Percentiles rank a stretch among this genome's conserved stretches.
Conservation (phyloP, 306 rosid species). For the Dalbergia oliveri region DNA sequence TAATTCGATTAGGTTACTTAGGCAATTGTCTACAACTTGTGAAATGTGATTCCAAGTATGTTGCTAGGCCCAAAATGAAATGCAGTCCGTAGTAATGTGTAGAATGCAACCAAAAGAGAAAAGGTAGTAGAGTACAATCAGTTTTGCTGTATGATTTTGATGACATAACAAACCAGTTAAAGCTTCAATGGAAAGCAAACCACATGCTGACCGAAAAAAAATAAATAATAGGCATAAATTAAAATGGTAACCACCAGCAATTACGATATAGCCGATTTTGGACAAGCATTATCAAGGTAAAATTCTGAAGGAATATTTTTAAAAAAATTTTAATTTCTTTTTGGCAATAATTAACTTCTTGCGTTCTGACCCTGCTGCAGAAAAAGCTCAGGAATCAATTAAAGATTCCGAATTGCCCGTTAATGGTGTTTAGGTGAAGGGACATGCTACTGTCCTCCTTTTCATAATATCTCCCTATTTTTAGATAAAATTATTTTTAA, state of each 20-base stretch:
- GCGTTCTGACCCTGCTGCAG: background rate
- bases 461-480: no score
- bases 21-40: background rate
- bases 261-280: background rate
- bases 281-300: background rate
- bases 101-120: background rate
- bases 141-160: background rate
- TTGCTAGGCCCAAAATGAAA: background rate
- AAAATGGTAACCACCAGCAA: background rate
- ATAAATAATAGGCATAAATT: background rate
- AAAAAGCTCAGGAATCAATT: conserved; percentile 1
- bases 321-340: no score
- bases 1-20: background rate
- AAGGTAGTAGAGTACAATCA: background rate
- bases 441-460: conserved; percentile 5
- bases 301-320: background rate
- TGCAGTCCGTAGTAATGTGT: background rate
- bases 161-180: background rate
- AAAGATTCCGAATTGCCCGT: background rate
- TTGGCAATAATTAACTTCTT: background rate
- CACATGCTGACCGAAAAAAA: conserved; percentile 15
- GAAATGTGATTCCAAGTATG: background rate
- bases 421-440: conserved; percentile 26
- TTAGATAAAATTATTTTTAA: no score
- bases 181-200: background rate